These are phyloP conservation scores for Cardamine resedifolia DNA, from an alignment of 345 rosid genomes.

Conservation along the genomic window DNA sequence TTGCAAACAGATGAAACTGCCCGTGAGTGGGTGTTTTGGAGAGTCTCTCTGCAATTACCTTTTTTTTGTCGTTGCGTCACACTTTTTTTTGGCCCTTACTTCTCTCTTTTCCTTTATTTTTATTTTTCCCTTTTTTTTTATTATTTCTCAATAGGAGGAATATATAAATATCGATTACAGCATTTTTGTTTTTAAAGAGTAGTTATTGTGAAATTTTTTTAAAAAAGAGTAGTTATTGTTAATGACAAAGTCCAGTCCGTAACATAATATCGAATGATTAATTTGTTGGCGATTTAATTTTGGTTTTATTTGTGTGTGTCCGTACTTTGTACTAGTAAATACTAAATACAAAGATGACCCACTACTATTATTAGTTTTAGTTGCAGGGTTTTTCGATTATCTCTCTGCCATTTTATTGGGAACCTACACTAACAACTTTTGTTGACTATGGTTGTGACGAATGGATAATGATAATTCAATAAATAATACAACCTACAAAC, in stretches of 20 bases:
- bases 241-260: background rate
- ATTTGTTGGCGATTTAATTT: background rate
- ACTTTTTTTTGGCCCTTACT: conserved; percentile 6
- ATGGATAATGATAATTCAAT: conserved; percentile 7
- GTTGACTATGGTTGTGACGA: conserved; percentile 20
- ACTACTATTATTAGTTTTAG: background rate
- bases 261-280: background rate
- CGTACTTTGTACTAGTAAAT: background rate
- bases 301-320: conserved; percentile 7
- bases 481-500: background rate
- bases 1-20: conserved; percentile 29
- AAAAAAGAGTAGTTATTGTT: background rate
- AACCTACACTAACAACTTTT: conserved; percentile 9
- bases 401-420: background rate
- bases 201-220: too few relatives aligned
- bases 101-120: background rate
- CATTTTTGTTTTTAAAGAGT: too few relatives aligned
- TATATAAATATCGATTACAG: background rate
- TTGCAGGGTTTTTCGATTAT: background rate
- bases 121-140: too few relatives aligned
- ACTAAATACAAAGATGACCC: conserved; percentile 10
- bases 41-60: conserved; percentile 23
- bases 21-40: conserved; percentile 30
- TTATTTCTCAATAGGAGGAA: background rate
- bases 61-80: conserved; percentile 33